These are phyloP conservation scores for Alternaria triticimaculans DNA, from an alignment of 2,329 filamentous ascomycete species.

Conservation along the genomic window DNA sequence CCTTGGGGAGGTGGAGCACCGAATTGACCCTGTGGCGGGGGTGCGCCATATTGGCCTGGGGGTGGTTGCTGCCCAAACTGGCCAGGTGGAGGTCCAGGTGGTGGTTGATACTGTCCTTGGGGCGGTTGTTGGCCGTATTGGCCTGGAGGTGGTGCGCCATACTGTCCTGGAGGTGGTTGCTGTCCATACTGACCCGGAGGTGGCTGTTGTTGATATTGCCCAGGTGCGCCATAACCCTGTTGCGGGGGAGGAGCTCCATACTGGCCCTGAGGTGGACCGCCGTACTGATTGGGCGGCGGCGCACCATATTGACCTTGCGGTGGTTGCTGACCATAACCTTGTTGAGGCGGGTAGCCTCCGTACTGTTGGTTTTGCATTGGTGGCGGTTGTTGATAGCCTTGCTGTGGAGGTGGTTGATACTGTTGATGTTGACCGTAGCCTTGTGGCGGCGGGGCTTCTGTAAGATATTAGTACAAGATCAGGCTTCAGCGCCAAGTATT, in stretches of 20 bases:
- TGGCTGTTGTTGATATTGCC: conserved; percentile 18
- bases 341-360: conserved; percentile 43
- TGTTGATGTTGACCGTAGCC: conserved; percentile 29
- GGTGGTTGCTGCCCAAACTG: conserved; percentile 25
- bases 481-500: conserved; percentile 23
- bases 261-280: conserved; percentile 25
- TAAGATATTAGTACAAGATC: conserved; percentile 31
- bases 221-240: conserved; percentile 28
- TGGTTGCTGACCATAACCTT: conserved; percentile 32
- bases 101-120: conserved; percentile 32
- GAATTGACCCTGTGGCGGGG: conserved; percentile 35
- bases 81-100: conserved; percentile 32
- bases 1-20: conserved; percentile 48
- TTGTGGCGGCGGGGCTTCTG: conserved; percentile 34
- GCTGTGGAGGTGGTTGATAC: conserved; percentile 22
- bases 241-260: conserved; percentile 27
- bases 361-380: conserved; percentile 42
- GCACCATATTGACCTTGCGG: conserved; percentile 43
- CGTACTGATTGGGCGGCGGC: conserved; percentile 41
- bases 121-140: conserved; percentile 34
- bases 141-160: conserved; percentile 16
- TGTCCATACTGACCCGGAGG: conserved; percentile 38
- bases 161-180: conserved; percentile 31
- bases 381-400: conserved; percentile 41
- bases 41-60: conserved; percentile 26